These are phyloP conservation scores for Wickerhamomyces sp. DNA, from an alignment of 1,139 yeast species.

Conservation along the genomic window DNA sequence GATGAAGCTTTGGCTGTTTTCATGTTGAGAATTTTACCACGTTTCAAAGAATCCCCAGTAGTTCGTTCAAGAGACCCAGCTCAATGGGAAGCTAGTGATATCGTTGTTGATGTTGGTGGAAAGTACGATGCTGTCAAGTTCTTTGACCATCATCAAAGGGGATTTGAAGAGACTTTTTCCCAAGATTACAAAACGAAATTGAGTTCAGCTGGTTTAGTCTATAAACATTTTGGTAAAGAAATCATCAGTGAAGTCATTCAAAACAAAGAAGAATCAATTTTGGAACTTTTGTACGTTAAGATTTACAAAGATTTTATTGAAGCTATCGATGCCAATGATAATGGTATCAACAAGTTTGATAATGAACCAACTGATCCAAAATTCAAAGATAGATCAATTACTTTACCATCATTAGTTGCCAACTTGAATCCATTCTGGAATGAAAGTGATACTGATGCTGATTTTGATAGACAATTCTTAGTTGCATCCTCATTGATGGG, in stretches of 20 bases:
- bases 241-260: constrained; percentile 48
- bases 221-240: constrained; percentile 87
- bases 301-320: constrained; percentile 84
- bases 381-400: constrained; percentile 54
- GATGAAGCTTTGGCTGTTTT: constrained; percentile 96
- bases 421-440: constrained; percentile 86
- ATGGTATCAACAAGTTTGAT: constrained; percentile 78
- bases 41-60: constrained; percentile 58
- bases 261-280: constrained; percentile 30
- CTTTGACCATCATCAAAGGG: constrained; percentile 96
- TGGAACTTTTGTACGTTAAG: constrained; percentile 64
- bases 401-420: constrained; percentile 75
- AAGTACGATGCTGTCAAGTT: constrained; percentile 80
- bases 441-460: constrained; percentile 55
- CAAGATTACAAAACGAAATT: constrained; percentile 64
- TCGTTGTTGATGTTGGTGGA: constrained; percentile 95
- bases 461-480: constrained; percentile 60
- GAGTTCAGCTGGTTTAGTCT: constrained; percentile 90
- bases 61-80: constrained; percentile 80
- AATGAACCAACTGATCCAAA: constrained; percentile 40
- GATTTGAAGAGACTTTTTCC: constrained; percentile 62
- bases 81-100: constrained; percentile 83
- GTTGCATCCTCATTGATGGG: constrained; percentile 85
- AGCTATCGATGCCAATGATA: constrained; percentile 93
- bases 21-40: constrained; percentile 71